Evolutionary conservation across 192 early-diverging fungal genomes (phyloP), one percentile per base, ranked within the genome.

Genomic region (Entomortierella lignicola): DNA sequence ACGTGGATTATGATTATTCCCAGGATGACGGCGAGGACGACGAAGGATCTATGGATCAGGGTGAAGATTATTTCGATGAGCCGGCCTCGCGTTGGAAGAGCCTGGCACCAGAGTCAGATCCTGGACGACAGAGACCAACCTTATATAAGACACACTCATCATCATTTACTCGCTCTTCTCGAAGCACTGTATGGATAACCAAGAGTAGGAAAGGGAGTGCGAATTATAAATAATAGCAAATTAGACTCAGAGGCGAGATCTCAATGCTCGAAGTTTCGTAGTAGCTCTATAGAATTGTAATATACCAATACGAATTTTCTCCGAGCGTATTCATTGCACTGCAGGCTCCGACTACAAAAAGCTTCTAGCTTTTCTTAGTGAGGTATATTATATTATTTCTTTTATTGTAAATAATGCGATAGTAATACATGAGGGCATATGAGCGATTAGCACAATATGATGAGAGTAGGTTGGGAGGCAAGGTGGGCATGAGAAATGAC

Each of bases 1-100:
- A 69, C 41, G 55, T 77, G 15, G 69, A 77, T 64, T 77, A 77
- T 69, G 64, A 66, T 47, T 77, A 69, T 54, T 52, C 44, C 41
- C 60, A 77, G 8, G 73, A 69, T 7, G 60, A 64, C 23, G 55
- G 56, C 8, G 60, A 69, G 2, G 51, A 56, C 18, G 30, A 15
- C 18, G 55, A 57, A 20, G 31, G 5, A 20, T 15, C 44, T 20
- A 47, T 47, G 18, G 72, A 66, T 7, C 54, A 55, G 13, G 50
- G 60, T 18, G 60, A 64, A 11, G 58, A 37, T 21, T 6, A 20
- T 21, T 10, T 15, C 41, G 44, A 23, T 57, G 30, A 53, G 32
- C 18, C 59, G 44, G 62, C 37, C 27, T 51, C 55, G 11, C 10
- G 30, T 11, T 58, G 60, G 27, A 54, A 21, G n/a, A 44, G 18